Evolutionary conservation across 441 rosid species (phyloP).

Genomic region (Croton setiger): DNA sequence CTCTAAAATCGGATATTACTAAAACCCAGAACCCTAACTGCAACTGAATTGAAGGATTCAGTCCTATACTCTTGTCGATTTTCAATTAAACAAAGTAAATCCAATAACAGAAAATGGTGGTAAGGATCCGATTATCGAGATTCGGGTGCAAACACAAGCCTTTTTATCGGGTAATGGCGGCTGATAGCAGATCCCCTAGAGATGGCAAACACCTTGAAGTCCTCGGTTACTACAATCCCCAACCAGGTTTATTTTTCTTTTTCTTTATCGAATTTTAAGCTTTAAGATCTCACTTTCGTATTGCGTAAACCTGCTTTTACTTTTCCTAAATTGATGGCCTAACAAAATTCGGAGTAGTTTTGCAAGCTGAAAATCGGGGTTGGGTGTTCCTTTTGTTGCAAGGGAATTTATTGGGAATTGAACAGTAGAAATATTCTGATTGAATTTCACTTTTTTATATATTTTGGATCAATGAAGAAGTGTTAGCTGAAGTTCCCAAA

Average conservation of each 20-base stretch:
- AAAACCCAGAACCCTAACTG: too few species aligned
- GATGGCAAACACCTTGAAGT: constrained; percentile 78
- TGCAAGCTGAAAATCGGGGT: neutral
- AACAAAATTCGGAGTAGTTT: neutral
- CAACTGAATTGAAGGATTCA: neutral
- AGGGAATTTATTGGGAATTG: neutral
- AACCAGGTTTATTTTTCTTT: constrained; percentile 36
- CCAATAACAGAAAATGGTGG: constrained; percentile 38
- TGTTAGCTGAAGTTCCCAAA: neutral
- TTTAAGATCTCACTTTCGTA: neutral
- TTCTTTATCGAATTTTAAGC: neutral
- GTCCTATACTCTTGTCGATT: neutral
- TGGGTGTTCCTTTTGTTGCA: neutral
- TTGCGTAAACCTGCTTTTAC: neutral
- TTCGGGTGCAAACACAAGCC: constrained; percentile 62
- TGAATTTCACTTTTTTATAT: neutral
- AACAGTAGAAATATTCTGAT: neutral
- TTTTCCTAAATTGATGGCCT: neutral
- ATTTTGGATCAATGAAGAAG: neutral
- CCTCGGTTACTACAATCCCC: constrained; percentile 60
- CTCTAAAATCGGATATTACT: too few species aligned
- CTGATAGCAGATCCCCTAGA: constrained; percentile 66
- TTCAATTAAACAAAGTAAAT: neutral
- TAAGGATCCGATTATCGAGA: constrained; percentile 58
- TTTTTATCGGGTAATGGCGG: constrained; percentile 59